Evolutionary conservation across 2,329 filamentous ascomycete species (phyloP).

Genomic region (Xylariaceae sp.): DNA sequence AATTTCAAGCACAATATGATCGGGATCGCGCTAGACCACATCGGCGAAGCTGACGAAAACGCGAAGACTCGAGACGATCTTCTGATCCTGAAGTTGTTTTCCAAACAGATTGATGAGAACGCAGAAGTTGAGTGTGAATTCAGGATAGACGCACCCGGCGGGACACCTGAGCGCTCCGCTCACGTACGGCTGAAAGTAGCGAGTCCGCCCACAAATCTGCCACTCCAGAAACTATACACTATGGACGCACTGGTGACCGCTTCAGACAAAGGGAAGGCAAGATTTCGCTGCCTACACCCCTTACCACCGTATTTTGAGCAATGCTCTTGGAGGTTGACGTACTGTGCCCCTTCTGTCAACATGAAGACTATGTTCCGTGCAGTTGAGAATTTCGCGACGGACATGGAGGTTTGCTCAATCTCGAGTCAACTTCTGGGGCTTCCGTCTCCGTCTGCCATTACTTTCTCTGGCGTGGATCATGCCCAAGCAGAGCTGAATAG

Average conservation of each 20-base stretch:
- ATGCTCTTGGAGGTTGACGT: constrained; percentile 8
- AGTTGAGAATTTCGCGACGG: constrained; percentile 1
- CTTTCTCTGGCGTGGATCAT: background rate
- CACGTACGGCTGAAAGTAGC: constrained; percentile 8
- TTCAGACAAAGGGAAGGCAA: constrained; percentile 10
- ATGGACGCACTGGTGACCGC: constrained; percentile 3
- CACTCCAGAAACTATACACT: background rate
- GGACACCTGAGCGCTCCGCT: constrained; percentile 3
- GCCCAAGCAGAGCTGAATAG: background rate
- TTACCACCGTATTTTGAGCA: constrained; percentile 9
- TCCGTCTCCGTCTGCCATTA: background rate
- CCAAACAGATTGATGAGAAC: background rate
- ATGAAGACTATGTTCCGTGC: constrained; percentile 1
- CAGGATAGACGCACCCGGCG: constrained; percentile 6
- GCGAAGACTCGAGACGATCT: constrained; percentile 6
- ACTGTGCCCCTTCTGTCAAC: constrained; percentile 7
- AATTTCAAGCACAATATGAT: constrained; percentile 7
- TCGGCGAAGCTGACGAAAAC: constrained; percentile 8
- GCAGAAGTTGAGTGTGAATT: constrained; percentile 5
- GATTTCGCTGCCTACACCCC: constrained; percentile 6
- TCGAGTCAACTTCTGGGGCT: constrained; percentile 6
- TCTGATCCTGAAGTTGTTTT: background rate
- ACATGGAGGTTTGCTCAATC: constrained; percentile 2
- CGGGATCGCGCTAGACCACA: constrained; percentile 8
- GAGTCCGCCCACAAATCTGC: constrained; percentile 1